phyloP scores from a whole-genome alignment of 495 filamentous ascomycete species.

The Beverwykella pulmonaria region DNA sequence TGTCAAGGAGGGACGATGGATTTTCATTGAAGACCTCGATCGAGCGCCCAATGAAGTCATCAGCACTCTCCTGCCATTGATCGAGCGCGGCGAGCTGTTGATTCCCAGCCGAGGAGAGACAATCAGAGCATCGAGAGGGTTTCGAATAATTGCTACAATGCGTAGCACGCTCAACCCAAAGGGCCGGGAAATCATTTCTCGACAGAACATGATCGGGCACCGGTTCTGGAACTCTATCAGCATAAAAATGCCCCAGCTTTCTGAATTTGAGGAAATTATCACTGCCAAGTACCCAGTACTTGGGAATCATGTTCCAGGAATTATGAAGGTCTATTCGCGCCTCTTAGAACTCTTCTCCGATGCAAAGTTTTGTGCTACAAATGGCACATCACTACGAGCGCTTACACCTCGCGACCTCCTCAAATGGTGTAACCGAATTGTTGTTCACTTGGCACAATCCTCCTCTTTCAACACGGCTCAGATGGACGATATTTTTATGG shows the following conservation, averaged over 20 bases:
- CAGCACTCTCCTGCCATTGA: conserved; percentile 84
- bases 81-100: conserved; percentile 82
- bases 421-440: conserved; percentile 81
- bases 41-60: conserved; percentile 94
- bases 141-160: conserved; percentile 88
- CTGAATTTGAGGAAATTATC: conserved; percentile 77
- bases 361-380: conserved; percentile 57
- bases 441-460: conserved; percentile 58
- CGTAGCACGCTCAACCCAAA: conserved; percentile 72
- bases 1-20: conserved; percentile 90
- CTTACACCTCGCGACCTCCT: conserved; percentile 80
- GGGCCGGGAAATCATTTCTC: conserved; percentile 63
- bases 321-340: conserved; percentile 75
- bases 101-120: conserved; percentile 85
- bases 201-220: conserved; percentile 68
- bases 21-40: conserved; percentile 94
- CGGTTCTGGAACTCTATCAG: conserved; percentile 79
- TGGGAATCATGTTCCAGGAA: conserved; percentile 64
- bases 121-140: conserved; percentile 78
- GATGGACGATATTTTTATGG: conserved; percentile 84
- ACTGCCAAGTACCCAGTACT: conserved; percentile 68
- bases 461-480: conserved; percentile 73
- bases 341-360: conserved; percentile 59
- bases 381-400: conserved; percentile 53
- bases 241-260: conserved; percentile 65